These are phyloP conservation scores for Epichloe uncinata DNA, from an alignment of 2,329 filamentous ascomycete genomes.

Conservation along the genomic window DNA sequence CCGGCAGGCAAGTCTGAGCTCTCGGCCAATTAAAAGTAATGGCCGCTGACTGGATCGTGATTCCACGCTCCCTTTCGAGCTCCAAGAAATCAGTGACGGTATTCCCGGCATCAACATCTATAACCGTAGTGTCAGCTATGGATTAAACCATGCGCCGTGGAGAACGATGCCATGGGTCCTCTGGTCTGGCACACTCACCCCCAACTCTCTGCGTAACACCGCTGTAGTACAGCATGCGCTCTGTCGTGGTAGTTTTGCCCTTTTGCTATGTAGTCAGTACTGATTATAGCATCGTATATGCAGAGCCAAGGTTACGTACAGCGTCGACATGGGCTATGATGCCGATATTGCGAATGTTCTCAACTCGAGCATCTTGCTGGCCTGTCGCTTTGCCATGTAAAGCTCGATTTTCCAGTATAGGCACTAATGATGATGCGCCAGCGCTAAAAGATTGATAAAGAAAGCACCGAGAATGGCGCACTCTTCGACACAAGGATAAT, in stretches of 20 bases:
- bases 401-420: background rate
- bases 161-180: background rate
- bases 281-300: background rate
- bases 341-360: conserved; percentile 78
- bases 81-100: conserved; percentile 96
- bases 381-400: conserved; percentile 6
- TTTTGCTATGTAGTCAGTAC: conserved; percentile 15
- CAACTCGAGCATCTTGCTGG: conserved; percentile 15
- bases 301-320: conserved; percentile 23
- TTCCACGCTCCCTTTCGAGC: conserved; percentile 79
- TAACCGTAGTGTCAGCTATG: background rate
- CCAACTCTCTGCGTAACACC: conserved; percentile 80
- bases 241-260: conserved; percentile 96
- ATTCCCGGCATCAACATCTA: conserved; percentile 88
- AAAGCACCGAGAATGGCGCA: background rate
- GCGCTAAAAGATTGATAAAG: background rate
- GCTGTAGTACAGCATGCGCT: conserved; percentile 97
- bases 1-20: conserved; percentile 26
- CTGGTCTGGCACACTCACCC: conserved; percentile 26
- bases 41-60: conserved; percentile 94
- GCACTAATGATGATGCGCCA: background rate
- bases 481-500: conserved; percentile 6
- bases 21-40: conserved; percentile 92
- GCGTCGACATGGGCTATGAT: conserved; percentile 99
- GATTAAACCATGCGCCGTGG: background rate